Evolutionary conservation across 495 filamentous ascomycete genomes (phyloP).

Genomic region (Hyaloscypha bicolor): DNA sequence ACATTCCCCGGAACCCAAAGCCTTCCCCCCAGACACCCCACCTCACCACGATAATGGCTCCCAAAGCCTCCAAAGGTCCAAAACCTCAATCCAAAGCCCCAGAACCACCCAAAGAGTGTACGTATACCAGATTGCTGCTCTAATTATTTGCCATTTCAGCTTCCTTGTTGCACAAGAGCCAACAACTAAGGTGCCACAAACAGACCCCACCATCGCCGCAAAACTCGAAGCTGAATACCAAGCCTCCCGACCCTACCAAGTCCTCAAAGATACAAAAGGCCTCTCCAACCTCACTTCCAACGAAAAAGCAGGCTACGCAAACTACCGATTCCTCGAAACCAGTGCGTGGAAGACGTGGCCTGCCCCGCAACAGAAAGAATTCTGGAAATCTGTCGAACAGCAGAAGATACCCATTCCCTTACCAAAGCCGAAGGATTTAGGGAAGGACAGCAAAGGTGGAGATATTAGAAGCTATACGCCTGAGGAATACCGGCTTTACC

Average conservation of each 20-base stretch:
- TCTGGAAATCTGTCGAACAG: slow-evolving; percentile 50
- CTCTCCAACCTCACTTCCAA: slow-evolving; percentile 14
- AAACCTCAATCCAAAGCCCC: slow-evolving; percentile 27
- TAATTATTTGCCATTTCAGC: background rate
- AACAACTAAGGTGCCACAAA: background rate
- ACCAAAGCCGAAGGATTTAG: slow-evolving; percentile 41
- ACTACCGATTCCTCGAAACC: slow-evolving; percentile 27
- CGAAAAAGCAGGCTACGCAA: slow-evolving; percentile 30
- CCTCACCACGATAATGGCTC: slow-evolving; percentile 26
- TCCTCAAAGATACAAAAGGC: slow-evolving; percentile 23
- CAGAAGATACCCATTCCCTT: slow-evolving; percentile 44
- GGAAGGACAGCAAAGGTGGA: slow-evolving; percentile 44
- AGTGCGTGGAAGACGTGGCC: slow-evolving; percentile 23
- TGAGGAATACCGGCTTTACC: slow-evolving; percentile 38
- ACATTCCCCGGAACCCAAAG: slow-evolving; percentile 18
- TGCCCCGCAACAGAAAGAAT: slow-evolving; percentile 42
- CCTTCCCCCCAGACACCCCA: slow-evolving; percentile 19
- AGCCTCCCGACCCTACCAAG: slow-evolving; percentile 27
- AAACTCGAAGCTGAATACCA: slow-evolving; percentile 28
- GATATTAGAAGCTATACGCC: slow-evolving; percentile 42
- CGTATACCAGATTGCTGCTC: background rate
- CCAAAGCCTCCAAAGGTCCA: slow-evolving; percentile 29
- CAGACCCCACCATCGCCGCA: slow-evolving; percentile 33
- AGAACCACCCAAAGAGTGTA: slow-evolving; percentile 28
- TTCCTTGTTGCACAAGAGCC: background rate